phyloP scores from a whole-genome alignment of 1,284 basidiomycete genomes.

The Clitocybe nebularis region DNA sequence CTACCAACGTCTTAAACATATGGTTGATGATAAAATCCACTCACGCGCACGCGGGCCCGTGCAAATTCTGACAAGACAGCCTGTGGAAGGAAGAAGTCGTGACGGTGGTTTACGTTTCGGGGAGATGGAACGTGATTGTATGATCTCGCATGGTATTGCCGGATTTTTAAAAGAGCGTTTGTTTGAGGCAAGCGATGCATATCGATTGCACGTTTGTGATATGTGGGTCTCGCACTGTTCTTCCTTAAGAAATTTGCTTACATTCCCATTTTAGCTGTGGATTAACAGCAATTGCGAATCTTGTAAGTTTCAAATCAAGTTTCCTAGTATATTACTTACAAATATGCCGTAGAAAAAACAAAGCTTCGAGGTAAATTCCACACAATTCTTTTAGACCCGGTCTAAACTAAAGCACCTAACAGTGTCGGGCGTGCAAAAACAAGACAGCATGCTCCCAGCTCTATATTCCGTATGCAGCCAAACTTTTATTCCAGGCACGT shows the following conservation, averaged over 20 bases:
- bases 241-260: slow-evolving; percentile 9
- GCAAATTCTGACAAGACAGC: slow-evolving; percentile 96
- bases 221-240: slow-evolving; percentile 55
- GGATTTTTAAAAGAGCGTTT: slow-evolving; percentile 95
- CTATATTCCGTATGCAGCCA: slow-evolving; percentile 90
- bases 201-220: slow-evolving; percentile 93
- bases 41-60: slow-evolving; percentile 96
- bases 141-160: slow-evolving; percentile 99
- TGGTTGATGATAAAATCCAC: slow-evolving; percentile 99
- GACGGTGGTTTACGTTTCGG: slow-evolving; percentile 99
- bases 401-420: no score
- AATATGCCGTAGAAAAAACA: slow-evolving; percentile 69
- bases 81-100: slow-evolving; percentile 98
- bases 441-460: slow-evolving; percentile 91
- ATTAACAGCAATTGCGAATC: slow-evolving; percentile 90
- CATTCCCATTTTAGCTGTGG: slow-evolving; percentile 63
- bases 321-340: slow-evolving; percentile 5
- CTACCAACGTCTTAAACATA: slow-evolving; percentile 99
- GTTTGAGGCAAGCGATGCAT: slow-evolving; percentile 94
- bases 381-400: no score
- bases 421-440: slow-evolving; percentile 91
- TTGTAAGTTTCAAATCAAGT: slow-evolving; percentile 45
- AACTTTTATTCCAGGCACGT: slow-evolving; percentile 84
- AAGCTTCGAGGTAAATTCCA: slow-evolving; percentile 70
- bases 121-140: slow-evolving; percentile 99